phyloP scores from a whole-genome alignment of 108 stramenopile species.

The Tribonema minus region DNA sequence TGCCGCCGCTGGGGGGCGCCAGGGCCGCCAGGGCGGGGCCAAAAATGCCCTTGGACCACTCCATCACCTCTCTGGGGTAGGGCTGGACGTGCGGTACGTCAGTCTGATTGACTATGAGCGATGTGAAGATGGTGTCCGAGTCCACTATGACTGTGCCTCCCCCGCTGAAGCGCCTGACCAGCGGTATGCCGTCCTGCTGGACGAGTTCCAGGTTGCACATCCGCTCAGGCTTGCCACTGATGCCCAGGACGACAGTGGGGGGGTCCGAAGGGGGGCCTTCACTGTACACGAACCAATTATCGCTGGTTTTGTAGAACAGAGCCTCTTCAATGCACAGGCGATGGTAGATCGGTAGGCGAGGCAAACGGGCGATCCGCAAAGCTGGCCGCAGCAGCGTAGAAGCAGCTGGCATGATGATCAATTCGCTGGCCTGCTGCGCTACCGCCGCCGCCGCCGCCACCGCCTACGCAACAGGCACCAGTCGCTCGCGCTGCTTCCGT shows the following conservation, averaged over 20 bases:
- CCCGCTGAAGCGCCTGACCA: conserved; percentile 35
- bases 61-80: conserved; percentile 33
- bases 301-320: conserved; percentile 17
- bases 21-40: conserved; percentile 13
- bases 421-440: too few species aligned
- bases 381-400: too few species aligned
- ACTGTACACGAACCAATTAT: conserved; percentile 30
- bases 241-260: conserved; percentile 17
- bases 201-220: conserved; percentile 40
- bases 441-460: too few species aligned
- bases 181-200: conserved; percentile 15
- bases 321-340: conserved; percentile 34
- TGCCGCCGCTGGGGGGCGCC: neutral
- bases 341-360: conserved; percentile 32
- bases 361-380: too few species aligned
- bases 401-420: too few species aligned
- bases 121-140: conserved; percentile 20
- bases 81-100: conserved; percentile 23
- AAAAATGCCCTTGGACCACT: conserved; percentile 29
- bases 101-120: conserved; percentile 27
- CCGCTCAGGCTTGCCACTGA: conserved; percentile 33
- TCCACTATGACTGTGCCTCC: conserved; percentile 47
- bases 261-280: conserved; percentile 5
- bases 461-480: too few species aligned
- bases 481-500: too few species aligned